Percentiles rank a stretch among this genome's conserved stretches.
Evolutionary conservation across 768 basidiomycete species (phyloP).

Genomic region (Pleurotus tuoliensis): DNA sequence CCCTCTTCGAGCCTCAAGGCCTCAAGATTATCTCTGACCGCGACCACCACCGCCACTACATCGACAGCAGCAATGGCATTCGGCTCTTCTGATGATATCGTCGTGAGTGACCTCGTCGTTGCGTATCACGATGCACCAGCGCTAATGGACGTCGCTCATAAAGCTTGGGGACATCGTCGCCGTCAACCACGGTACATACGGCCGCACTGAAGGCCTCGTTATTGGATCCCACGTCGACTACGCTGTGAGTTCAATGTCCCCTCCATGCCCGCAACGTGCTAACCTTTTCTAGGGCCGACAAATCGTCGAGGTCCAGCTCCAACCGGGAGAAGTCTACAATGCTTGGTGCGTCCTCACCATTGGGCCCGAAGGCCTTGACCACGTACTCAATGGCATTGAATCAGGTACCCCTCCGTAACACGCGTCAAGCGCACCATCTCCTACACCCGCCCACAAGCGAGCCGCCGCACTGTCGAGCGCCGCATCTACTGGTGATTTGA

Average conservation of each 20-base stretch:
- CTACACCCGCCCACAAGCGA: constrained; percentile 43
- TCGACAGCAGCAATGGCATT: constrained; percentile 12
- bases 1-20: constrained; percentile 14
- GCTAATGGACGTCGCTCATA: not conserved
- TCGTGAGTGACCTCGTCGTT: constrained; percentile 16
- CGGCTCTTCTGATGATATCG: constrained; percentile 29
- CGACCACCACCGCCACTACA: constrained; percentile 22
- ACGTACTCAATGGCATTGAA: constrained; percentile 1
- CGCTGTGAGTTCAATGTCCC: constrained; percentile 41
- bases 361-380: not conserved
- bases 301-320: constrained; percentile 79
- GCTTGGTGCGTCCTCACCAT: constrained; percentile 45
- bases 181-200: constrained; percentile 59
- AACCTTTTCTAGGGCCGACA: constrained; percentile 60
- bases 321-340: constrained; percentile 61
- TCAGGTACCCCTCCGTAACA: constrained; percentile 74
- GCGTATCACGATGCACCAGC: not conserved
- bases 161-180: constrained; percentile 82
- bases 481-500: constrained; percentile 68
- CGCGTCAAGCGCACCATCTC: constrained; percentile 73
- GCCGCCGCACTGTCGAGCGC: constrained; percentile 63
- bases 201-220: constrained; percentile 76
- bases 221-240: constrained; percentile 71
- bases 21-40: constrained; percentile 13
- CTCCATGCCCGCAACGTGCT: not conserved